A percentile compares a stretch with the other conserved stretches of the same genome.
phyloP scores from a whole-genome alignment of 345 rosid genomes.

The Ailanthus altissimus region DNA sequence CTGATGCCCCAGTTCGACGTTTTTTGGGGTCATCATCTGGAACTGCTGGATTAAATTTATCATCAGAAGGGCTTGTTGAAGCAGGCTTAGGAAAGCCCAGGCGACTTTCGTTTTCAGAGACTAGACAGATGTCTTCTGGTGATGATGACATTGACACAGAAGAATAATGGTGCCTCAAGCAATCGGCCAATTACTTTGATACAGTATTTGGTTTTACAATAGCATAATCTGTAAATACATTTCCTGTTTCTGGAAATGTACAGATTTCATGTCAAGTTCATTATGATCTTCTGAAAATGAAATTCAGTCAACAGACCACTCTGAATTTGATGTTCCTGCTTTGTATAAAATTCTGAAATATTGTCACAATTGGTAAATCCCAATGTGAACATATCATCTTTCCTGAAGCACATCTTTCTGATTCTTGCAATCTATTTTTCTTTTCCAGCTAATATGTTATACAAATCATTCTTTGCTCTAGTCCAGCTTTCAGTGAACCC shows the following conservation, averaged over 20 bases:
- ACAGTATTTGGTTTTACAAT: conserved; percentile 36
- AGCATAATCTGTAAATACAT: conserved; percentile 59
- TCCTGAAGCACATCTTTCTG: conserved; percentile 29
- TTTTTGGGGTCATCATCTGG: conserved; percentile 64
- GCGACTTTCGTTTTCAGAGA: conserved; percentile 68
- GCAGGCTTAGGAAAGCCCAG: conserved; percentile 59
- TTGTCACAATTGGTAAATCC: conserved; percentile 55
- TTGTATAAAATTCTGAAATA: conserved; percentile 49
- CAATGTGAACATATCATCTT: conserved; percentile 51
- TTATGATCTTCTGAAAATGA: conserved; percentile 36
- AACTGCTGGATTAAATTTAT: conserved; percentile 47
- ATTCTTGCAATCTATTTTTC: conserved; percentile 20
- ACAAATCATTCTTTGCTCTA: conserved; percentile 18
- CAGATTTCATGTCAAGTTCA: conserved; percentile 48
- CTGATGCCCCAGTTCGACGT: conserved; percentile 49
- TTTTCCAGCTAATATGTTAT: conserved; percentile 23
- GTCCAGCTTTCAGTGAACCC: conserved; percentile 18
- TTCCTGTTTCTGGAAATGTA: conserved; percentile 54
- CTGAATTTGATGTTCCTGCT: conserved; percentile 45
- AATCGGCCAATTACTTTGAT: conserved; percentile 24
- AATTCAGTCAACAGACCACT: conserved; percentile 39
- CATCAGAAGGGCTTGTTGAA: conserved; percentile 72
- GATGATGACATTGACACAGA: conserved; percentile 72
- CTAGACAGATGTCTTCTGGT: conserved; percentile 74
- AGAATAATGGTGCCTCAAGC: conserved; percentile 39